These are phyloP conservation scores for Wickerhamiella musiphila DNA, from an alignment of 805 yeast genomes.

Conservation along the genomic window DNA sequence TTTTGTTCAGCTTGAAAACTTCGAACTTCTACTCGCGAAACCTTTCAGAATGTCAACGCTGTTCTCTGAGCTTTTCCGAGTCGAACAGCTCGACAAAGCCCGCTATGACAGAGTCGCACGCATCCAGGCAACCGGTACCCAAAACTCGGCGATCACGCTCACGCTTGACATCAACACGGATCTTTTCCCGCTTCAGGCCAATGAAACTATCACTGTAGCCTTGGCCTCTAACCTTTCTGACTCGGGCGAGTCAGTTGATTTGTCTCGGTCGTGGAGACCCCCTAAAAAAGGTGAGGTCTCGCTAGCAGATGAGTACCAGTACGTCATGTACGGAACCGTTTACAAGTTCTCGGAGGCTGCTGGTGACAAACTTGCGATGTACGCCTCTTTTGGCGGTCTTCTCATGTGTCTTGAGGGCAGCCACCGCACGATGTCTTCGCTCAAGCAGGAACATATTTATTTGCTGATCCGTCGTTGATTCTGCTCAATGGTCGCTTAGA, in stretches of 20 bases:
- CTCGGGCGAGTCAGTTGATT: slow-evolving; percentile 31
- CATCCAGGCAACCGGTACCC: slow-evolving; percentile 71
- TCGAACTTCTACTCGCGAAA: too few relatives aligned
- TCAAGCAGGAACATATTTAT: slow-evolving; percentile 90
- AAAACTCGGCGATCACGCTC: slow-evolving; percentile 62
- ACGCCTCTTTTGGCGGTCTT: slow-evolving; percentile 90
- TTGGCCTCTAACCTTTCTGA: slow-evolving; percentile 56
- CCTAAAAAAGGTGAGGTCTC: slow-evolving; percentile 72
- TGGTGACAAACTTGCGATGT: slow-evolving; percentile 52
- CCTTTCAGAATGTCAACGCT: slow-evolving; percentile 40
- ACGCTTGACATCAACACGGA: slow-evolving; percentile 85
- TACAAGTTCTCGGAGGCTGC: slow-evolving; percentile 86
- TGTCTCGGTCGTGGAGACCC: slow-evolving; percentile 60
- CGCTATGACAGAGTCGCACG: slow-evolving; percentile 87
- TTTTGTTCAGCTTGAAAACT: background rate
- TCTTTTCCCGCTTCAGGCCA: slow-evolving; percentile 63
- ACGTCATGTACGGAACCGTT: slow-evolving; percentile 95
- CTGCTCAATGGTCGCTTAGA: too few relatives aligned
- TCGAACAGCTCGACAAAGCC: slow-evolving; percentile 69
- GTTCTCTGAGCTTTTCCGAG: slow-evolving; percentile 83
- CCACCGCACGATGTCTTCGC: slow-evolving; percentile 68
- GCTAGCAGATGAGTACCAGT: slow-evolving; percentile 91
- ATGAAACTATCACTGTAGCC: slow-evolving; percentile 70
- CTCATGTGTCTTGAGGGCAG: slow-evolving; percentile 89
- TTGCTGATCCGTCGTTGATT: slow-evolving; percentile 48